Conservation (phyloP, 2,329 filamentous ascomycete genomes). For the Alternaria gaisen region DNA sequence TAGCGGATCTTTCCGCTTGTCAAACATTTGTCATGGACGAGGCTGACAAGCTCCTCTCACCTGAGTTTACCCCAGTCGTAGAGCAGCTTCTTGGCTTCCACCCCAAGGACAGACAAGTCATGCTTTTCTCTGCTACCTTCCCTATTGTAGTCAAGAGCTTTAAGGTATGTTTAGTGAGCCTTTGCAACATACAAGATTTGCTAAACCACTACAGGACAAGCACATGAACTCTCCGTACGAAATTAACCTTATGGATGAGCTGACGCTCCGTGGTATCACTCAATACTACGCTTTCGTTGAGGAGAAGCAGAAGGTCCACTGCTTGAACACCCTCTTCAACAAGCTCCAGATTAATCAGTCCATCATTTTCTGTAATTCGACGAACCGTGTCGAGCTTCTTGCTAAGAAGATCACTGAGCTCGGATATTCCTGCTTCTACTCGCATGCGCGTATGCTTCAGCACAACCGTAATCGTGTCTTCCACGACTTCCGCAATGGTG, state of each 20-base stretch:
- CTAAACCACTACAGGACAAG: slow-evolving; percentile 70
- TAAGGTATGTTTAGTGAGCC: slow-evolving; percentile 59
- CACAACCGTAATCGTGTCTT: slow-evolving; percentile 97
- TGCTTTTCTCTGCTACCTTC: slow-evolving; percentile 99
- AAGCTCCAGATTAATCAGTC: slow-evolving; percentile 99
- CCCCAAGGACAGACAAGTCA: slow-evolving; percentile 96
- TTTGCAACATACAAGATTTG: background rate
- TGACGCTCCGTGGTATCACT: slow-evolving; percentile 96
- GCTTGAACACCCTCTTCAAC: slow-evolving; percentile 97
- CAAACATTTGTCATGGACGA: slow-evolving; percentile 99
- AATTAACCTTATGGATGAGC: slow-evolving; percentile 99
- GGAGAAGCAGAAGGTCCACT: slow-evolving; percentile 99
- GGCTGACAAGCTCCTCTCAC: slow-evolving; percentile 95
- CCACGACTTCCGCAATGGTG: slow-evolving; percentile 98
- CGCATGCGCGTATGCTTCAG: slow-evolving; percentile 97
- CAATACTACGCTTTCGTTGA: slow-evolving; percentile 99
- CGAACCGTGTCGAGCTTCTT: slow-evolving; percentile 94
- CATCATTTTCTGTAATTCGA: slow-evolving; percentile 99
- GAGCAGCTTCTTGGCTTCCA: slow-evolving; percentile 96
- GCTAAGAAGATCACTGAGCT: slow-evolving; percentile 99
- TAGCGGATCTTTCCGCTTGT: slow-evolving; percentile 94
- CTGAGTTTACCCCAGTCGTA: slow-evolving; percentile 96
- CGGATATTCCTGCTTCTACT: slow-evolving; percentile 99
- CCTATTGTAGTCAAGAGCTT: slow-evolving; percentile 97
- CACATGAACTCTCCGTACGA: slow-evolving; percentile 97